Evolutionary conservation across 108 stramenopile genomes (phyloP), one percentile per base, ranked within the genome.

Genomic region (Licmophora abbreviata): DNA sequence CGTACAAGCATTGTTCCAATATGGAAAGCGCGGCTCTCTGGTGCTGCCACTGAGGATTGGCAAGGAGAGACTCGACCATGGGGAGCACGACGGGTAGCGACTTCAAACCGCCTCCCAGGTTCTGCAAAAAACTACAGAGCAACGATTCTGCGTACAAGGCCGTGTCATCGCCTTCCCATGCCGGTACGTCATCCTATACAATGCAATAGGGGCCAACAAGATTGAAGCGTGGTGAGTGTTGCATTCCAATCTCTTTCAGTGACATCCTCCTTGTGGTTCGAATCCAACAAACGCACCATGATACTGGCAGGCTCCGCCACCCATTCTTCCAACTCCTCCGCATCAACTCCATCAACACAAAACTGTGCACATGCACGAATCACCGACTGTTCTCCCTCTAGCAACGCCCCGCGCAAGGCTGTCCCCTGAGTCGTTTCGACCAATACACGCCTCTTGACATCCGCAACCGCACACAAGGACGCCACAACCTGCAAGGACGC

Each of bases 321-420:
- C 82, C 82, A 83, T 2, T 50, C 58, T 29, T 71, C 44, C 26
- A 48, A 71, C 48, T 76, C 71, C n/a, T 68, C 66, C n/a, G n/a
- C n/a, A 40, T 72, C 70, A 4, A 74, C 59, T 17, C 68, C 64
- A 0, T 27, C 43, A 17, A 51, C 49, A 29, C 42, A 33, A 17
- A 50, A 38, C 37, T 69, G 56, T 29, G 64, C 63, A 42, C 63
- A 74, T 9, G 66, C 21, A 22, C 35, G 30, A 0, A 74, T 36
- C 5, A 65, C 64, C 8, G n/a, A 17, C 12, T 17, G 30, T 15
- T 51, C 24, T 3, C 31, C 32, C 10, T 21, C 30, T 51, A 61
- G 12, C 37, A 29, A 2, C 12, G 35, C 18, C 14, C 3, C 60
- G 12, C 32, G 36, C 15, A 33, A 17, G 14, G 46, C 61, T 26